phyloP scores from a whole-genome alignment of 2,329 filamentous ascomycete genomes.

The Aspergillus cejpii region DNA sequence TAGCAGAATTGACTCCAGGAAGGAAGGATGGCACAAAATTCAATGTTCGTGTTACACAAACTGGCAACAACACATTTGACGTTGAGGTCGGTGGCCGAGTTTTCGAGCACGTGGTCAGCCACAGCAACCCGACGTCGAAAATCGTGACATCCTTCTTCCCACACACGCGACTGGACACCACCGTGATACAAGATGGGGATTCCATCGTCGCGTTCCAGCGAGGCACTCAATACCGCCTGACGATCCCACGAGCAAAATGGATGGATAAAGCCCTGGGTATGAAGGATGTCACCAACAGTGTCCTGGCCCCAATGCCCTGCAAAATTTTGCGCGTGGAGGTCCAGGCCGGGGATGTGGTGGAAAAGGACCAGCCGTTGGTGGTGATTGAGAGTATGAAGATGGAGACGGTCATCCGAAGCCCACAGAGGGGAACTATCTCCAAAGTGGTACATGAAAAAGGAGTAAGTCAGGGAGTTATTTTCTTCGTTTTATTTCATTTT shows the following conservation, averaged over 20 bases:
- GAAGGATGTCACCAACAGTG: slow-evolving; percentile 72
- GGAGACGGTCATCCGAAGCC: slow-evolving; percentile 76
- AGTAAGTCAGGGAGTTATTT: slow-evolving; percentile 45
- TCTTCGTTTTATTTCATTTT: slow-evolving; percentile 2
- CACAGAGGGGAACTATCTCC: slow-evolving; percentile 64
- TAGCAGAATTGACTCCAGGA: slow-evolving; percentile 44
- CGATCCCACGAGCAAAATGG: slow-evolving; percentile 62
- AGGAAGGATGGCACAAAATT: slow-evolving; percentile 35
- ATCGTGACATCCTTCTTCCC: slow-evolving; percentile 71
- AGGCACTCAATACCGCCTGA: slow-evolving; percentile 52
- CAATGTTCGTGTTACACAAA: slow-evolving; percentile 48
- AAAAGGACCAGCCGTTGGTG: slow-evolving; percentile 78
- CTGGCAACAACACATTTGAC: slow-evolving; percentile 44
- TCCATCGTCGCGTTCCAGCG: slow-evolving; percentile 68
- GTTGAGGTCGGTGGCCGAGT: slow-evolving; percentile 40
- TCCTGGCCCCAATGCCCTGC: slow-evolving; percentile 93
- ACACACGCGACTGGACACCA: slow-evolving; percentile 69
- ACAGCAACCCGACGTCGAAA: slow-evolving; percentile 41
- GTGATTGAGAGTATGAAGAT: slow-evolving; percentile 92
- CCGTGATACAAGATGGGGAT: slow-evolving; percentile 54
- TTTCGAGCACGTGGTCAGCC: slow-evolving; percentile 44
- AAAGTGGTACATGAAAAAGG: slow-evolving; percentile 68
- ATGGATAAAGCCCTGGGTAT: slow-evolving; percentile 78
- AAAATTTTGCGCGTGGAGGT: slow-evolving; percentile 91
- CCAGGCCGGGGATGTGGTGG: slow-evolving; percentile 69